phyloP scores from a whole-genome alignment of 345 rosid genomes.

The Arabidopsis arenosa region DNA sequence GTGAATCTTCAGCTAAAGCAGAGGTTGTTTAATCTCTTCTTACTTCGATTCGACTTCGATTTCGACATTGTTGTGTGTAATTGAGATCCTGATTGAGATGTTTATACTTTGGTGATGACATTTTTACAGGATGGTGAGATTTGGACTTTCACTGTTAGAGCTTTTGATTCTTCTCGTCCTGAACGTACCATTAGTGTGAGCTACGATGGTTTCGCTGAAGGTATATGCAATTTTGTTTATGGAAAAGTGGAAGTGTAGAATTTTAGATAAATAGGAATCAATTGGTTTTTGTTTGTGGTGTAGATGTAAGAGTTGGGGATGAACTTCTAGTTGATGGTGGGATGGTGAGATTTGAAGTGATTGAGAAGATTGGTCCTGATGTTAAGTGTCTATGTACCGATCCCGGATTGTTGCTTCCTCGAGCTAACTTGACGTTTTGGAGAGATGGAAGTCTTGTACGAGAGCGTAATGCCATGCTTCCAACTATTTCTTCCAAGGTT shows the following conservation, averaged over 20 bases:
- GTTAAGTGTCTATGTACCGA: constrained; percentile 93
- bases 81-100: neutral
- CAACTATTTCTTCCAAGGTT: constrained; percentile 94
- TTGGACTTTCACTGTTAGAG: constrained; percentile 95
- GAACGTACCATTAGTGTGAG: constrained; percentile 85
- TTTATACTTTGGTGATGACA: neutral
- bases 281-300: neutral
- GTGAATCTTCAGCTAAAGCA: constrained; percentile 83
- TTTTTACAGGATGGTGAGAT: constrained; percentile 85
- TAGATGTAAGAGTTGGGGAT: constrained; percentile 93
- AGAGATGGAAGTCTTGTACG: constrained; percentile 97
- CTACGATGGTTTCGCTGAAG: constrained; percentile 98
- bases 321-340: constrained; percentile 98
- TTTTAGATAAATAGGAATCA: neutral
- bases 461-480: constrained; percentile 99
- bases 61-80: neutral
- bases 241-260: neutral
- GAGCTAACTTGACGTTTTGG: constrained; percentile 99
- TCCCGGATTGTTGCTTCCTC: constrained; percentile 94
- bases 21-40: constrained; percentile 58
- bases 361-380: constrained; percentile 96
- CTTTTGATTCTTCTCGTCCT: constrained; percentile 74
- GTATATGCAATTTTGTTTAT: constrained; percentile 44
- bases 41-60: neutral
- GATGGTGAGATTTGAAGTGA: constrained; percentile 99